phyloP scores from a whole-genome alignment of 1,139 yeast species.

The Magnusiomyces tetraspermus region DNA sequence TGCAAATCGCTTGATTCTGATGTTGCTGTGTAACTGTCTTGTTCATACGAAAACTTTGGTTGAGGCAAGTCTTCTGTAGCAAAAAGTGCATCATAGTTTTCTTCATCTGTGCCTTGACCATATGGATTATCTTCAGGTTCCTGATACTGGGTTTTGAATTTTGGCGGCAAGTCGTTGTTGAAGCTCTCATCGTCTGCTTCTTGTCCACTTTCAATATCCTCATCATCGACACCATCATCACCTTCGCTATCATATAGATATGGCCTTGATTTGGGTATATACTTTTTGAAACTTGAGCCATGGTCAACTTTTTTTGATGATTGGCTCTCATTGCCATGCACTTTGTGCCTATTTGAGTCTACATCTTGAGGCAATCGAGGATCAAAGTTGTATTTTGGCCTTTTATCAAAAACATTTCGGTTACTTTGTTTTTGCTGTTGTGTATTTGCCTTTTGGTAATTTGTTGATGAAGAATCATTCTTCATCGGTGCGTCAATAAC shows the following conservation, averaged over 20 bases:
- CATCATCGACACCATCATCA: not conserved
- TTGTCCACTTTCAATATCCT: not conserved
- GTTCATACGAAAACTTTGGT: not conserved
- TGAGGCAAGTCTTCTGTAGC: constrained; percentile 4
- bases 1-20: constrained; percentile 7
- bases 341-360: no score
- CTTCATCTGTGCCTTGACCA: constrained; percentile 5
- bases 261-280: no score
- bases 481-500: no score
- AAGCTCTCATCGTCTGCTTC: not conserved
- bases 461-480: no score
- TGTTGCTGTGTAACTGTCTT: constrained; percentile 10
- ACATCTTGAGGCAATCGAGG: no score
- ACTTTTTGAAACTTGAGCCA: no score
- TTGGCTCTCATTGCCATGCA: no score
- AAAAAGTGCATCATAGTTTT: not conserved
- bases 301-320: no score
- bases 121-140: constrained; percentile 7
- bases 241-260: not conserved
- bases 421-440: no score
- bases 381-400: no score
- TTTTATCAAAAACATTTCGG: no score
- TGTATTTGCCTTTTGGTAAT: no score
- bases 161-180: not conserved
- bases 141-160: constrained; percentile 10